Evolutionary conservation across 106 monocot genomes (phyloP), one percentile per base, ranked within the genome.

Genomic region (Acanthochlamys bracteata): DNA sequence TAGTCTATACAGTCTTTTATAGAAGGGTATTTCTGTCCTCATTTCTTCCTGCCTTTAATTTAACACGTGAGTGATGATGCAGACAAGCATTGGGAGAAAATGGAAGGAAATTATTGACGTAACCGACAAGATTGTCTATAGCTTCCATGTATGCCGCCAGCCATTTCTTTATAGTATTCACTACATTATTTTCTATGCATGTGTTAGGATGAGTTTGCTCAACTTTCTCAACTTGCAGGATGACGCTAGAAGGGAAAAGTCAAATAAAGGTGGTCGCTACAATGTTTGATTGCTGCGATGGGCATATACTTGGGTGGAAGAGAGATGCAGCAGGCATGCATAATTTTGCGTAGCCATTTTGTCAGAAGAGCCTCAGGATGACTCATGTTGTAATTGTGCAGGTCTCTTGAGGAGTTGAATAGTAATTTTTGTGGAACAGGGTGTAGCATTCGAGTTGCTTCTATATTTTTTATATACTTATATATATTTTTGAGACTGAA

Each of bases 21-120:
- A 10, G 21, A 25, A 26, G 59, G 22, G 10, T 24, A 33, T 58
- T 1, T 58, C 22, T 59, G 24, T 25, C 25, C 59, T 59, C 16
- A 25, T 25, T 24, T 59, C 24, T 59, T 7, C 4, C 55, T 19
- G 53, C 10, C 25, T 24, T 43, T 20, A 26, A 4, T 57, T 60
- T 20, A 16, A 4, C 4, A 25, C 15, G 40, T 17, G 6, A 33
- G 6, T 33, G 1, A 6, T 33, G 20, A 24, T 83, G 64, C 82
- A 93, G 93, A 85, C 67, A 68, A 88, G 80, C 78, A 93, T 93
- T 69, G 93, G 93, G 46, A 93, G 70, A 69, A 93, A 93, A 75
- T 93, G 93, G 93, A 93, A 93, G 75, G 88, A 88, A 61, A 78
- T 93, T 13, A 69, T 93, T 17, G 82, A 88, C 55, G 67, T 41